Conservation (phyloP, 768 basidiomycete genomes). For the Lentinula raphanica region DNA sequence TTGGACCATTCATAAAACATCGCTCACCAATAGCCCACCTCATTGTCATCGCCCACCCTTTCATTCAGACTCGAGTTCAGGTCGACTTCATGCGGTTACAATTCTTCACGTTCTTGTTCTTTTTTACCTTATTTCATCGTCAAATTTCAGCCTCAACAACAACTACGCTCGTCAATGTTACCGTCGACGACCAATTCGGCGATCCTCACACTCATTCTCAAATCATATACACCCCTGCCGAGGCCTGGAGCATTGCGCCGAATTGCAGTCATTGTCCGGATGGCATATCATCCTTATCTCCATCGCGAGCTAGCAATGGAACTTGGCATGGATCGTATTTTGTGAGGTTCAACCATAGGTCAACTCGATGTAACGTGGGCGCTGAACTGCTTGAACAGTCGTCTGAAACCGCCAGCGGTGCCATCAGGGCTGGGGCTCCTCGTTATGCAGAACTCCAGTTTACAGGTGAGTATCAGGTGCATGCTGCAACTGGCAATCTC, state of each 20-base stretch:
- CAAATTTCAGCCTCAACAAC: not conserved
- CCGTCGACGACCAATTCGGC: slow-evolving; percentile 26
- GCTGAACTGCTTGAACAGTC: not conserved
- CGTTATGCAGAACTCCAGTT: slow-evolving; percentile 8
- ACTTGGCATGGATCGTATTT: slow-evolving; percentile 9
- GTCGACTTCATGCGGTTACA: not conserved
- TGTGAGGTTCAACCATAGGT: not conserved
- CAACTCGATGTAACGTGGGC: not conserved
- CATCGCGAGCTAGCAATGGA: not conserved
- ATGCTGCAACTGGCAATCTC: not conserved
- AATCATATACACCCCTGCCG: slow-evolving; percentile 15
- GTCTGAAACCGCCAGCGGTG: not conserved
- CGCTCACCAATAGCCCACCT: not conserved
- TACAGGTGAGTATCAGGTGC: not conserved
- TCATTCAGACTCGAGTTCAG: not conserved
- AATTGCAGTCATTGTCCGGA: not conserved
- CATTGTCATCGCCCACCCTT: not conserved
- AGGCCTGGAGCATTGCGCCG: slow-evolving; percentile 12
- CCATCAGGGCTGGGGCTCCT: not conserved
- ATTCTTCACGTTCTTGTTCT: slow-evolving; percentile 2
- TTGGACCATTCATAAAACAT: not conserved
- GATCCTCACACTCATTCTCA: slow-evolving; percentile 15
- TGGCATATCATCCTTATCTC: not conserved
- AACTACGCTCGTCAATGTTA: slow-evolving; percentile 19
- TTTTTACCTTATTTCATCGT: not conserved